Evolutionary conservation across 345 rosid species (phyloP), one percentile per base, ranked within the genome.

Genomic region (Syzygium jambos): DNA sequence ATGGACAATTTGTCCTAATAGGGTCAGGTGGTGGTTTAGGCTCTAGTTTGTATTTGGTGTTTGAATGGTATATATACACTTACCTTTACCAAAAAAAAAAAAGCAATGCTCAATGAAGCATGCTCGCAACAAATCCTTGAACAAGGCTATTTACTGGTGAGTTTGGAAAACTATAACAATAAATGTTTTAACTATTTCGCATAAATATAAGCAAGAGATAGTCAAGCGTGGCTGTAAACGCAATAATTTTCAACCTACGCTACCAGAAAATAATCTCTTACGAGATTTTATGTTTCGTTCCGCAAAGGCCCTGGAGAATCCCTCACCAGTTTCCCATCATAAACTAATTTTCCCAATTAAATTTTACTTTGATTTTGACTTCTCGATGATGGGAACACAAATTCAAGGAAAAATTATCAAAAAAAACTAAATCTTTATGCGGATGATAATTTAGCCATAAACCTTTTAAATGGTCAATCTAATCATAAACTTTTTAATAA

Each of bases 381-480:
- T 68, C 5, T 21, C 7, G 3, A 34, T 34, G 21, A 22, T 22
- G 61, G 61, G 23, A 56, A 22, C 27, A 56, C 11, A 22, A 56
- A 4, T 56, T 22, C 1, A 3, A 4, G 27, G 12, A 9, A 22
- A 19, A 22, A 22, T 23, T 22, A 56, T 56, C 25, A 8, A 68
- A 68, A 17, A 9, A 68, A 2, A 16, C 12, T 34, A 19, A 34
- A 68, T 6, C 3, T 17, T 17, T 34, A 34, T 34, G 34, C 0
- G 1, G 0, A 17, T 34, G 6, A 34, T 25, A 2, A 7, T 34
- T 61, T 8, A 61, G 6, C n/a, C 3, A 2, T 68, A 68, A 68
- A 34, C 1, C 9, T 68, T 68, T 68, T 1, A 1, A 68, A 9
- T 34, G 46, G 38, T 9, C 21, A 68, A 17, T 68, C 19, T 17